Evolutionary conservation across 1,139 yeast genomes (phyloP).

Genomic region (Protomyces pachydermus): DNA sequence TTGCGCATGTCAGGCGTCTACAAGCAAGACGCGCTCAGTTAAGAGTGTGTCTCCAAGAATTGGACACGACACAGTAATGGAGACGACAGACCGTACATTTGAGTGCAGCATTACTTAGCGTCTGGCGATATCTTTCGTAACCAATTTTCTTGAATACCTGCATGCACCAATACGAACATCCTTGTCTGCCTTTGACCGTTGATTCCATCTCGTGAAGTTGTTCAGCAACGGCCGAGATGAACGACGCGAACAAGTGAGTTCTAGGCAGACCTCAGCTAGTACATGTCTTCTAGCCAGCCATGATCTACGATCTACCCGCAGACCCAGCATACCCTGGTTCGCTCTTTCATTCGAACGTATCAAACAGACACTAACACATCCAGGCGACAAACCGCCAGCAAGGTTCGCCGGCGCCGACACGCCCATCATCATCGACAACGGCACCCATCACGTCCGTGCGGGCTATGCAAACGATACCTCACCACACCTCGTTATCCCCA

Average conservation of each 20-base stretch:
- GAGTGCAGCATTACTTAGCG: neutral
- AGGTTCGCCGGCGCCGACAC: constrained; percentile 16
- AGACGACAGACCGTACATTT: too few relatives aligned
- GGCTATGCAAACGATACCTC: constrained; percentile 55
- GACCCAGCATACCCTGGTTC: neutral
- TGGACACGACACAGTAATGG: neutral
- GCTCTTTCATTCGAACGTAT: neutral
- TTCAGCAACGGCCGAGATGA: neutral
- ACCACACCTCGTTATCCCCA: constrained; percentile 68
- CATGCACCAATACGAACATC: neutral
- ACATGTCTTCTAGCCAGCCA: neutral
- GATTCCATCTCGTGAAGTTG: neutral
- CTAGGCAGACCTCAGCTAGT: neutral
- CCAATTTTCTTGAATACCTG: neutral
- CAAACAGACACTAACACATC: neutral
- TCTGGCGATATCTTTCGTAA: neutral
- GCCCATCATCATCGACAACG: constrained; percentile 30
- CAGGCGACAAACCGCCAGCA: neutral
- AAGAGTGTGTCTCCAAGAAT: neutral
- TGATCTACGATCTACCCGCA: neutral
- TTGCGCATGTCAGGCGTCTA: neutral
- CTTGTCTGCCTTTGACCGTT: neutral
- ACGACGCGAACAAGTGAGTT: too few relatives aligned
- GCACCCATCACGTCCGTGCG: constrained; percentile 43
- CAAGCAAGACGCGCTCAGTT: neutral